Evolutionary conservation across 345 rosid genomes (phyloP), one percentile per base, ranked within the genome.

Genomic region (Lumnitzera littorea): DNA sequence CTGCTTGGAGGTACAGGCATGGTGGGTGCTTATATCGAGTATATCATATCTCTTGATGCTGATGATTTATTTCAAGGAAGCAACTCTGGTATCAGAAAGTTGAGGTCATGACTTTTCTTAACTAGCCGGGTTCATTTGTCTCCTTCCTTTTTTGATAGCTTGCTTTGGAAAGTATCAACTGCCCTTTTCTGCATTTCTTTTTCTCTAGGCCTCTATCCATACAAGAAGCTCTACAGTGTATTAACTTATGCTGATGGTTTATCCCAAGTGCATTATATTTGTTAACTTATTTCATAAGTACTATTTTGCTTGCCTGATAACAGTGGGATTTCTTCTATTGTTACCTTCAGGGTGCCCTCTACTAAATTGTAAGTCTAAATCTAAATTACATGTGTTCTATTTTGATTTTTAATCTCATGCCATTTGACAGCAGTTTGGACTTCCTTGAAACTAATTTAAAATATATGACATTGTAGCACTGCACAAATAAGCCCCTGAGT

Each of bases 61-160:
- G 79, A 81, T 63, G 98, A 92, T 64, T 50, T 87, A 73, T 92
- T 96, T 27, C 98, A 92, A 82, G 94, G 91, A 73, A 92, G 96
- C 54, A 89, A 85, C 73, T 91, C 96, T 20, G 89, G 87, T 60
- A 81, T 89, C 20, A 96, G 98, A n/a, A 92, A 92, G 70, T 68
- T 92, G 76, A 83, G 96, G 98, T 91, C 73, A 15, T 61, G 24
- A n/a, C 55, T 55, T 52, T 25, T 5, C 60, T 15, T 48, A 48
- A 0, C n/a, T 27, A 13, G 25, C 3, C 52, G 36, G 51, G 17
- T 24, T 47, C 31, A 27, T 27, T 27, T 27, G 5, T 27, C 5
- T 27, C 31, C 31, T 27, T 27, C 5, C 31, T 27, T 27, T 43
- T 67, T 46, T 27, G 11, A 17, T 54, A 15, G 53, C 23, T 31